phyloP scores from a whole-genome alignment of 2,329 filamentous ascomycete genomes.

The Zasmidium citrigriseum region DNA sequence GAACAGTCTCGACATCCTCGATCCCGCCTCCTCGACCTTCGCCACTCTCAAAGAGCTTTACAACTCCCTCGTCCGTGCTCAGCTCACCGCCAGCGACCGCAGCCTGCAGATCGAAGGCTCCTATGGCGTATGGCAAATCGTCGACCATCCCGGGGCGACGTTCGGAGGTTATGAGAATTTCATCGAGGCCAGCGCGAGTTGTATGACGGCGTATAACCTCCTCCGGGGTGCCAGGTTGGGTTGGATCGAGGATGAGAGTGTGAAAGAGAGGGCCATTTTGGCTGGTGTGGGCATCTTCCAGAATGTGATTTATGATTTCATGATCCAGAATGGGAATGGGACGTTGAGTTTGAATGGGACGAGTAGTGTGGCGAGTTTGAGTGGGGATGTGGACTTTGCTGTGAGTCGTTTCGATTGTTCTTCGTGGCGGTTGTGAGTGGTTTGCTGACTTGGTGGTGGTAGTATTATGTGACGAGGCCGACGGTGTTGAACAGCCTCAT shows the following conservation, averaged over 20 bases:
- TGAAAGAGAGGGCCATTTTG: constrained; percentile 30
- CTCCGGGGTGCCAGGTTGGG: constrained; percentile 49
- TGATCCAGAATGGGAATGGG: constrained; percentile 50
- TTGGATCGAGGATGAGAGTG: constrained; percentile 31
- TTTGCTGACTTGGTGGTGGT: constrained; percentile 1
- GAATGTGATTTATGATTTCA: constrained; percentile 46
- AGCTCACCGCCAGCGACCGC: constrained; percentile 41
- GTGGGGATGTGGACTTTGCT: constrained; percentile 52
- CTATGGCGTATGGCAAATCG: constrained; percentile 58
- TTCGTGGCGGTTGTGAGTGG: neutral
- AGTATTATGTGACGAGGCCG: constrained; percentile 49
- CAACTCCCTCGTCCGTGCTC: constrained; percentile 41
- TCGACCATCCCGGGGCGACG: constrained; percentile 48
- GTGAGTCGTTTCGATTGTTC: constrained; percentile 34
- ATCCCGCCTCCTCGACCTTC: constrained; percentile 33
- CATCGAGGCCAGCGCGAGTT: constrained; percentile 60
- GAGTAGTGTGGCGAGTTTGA: constrained; percentile 55
- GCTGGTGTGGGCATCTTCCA: constrained; percentile 53
- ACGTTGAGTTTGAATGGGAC: constrained; percentile 42
- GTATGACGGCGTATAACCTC: constrained; percentile 59
- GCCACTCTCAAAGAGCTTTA: constrained; percentile 36
- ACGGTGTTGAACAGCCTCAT: constrained; percentile 41
- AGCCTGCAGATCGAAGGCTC: constrained; percentile 16
- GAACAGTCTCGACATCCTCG: constrained; percentile 48
- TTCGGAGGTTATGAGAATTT: constrained; percentile 52